phyloP scores from a whole-genome alignment of 2,329 filamentous ascomycete genomes.

The Colletotrichum theobromicola region DNA sequence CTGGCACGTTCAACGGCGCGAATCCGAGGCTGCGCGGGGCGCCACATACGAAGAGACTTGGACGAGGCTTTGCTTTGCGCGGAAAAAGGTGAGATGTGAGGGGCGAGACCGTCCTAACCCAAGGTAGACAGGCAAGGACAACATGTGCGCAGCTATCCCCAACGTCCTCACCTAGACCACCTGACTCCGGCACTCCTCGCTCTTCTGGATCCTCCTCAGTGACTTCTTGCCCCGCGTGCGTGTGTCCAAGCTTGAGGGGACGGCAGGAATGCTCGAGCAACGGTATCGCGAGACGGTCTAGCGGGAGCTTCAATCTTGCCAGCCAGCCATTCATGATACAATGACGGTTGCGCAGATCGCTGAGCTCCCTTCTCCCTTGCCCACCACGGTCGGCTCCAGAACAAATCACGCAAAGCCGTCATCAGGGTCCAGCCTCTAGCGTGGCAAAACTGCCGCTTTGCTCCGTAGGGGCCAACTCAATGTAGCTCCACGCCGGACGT shows the following conservation, averaged over 20 bases:
- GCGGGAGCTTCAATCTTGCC: background rate
- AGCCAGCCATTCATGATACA: background rate
- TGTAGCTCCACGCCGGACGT: background rate
- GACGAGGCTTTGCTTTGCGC: background rate
- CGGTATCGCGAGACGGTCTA: background rate
- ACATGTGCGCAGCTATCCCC: background rate
- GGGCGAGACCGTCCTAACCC: background rate
- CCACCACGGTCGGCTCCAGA: background rate
- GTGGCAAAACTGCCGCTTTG: background rate
- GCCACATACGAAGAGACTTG: background rate
- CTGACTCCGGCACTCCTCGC: background rate
- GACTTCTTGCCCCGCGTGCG: background rate
- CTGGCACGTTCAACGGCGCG: conserved; percentile 3
- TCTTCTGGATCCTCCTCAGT: background rate
- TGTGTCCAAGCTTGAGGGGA: background rate
- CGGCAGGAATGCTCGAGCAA: conserved; percentile 6
- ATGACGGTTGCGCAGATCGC: background rate
- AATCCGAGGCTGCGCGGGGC: background rate
- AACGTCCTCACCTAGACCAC: background rate
- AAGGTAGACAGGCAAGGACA: background rate
- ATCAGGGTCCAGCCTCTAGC: background rate
- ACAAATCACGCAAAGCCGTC: background rate
- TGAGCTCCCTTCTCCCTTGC: conserved; percentile 1
- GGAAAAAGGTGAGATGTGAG: background rate
- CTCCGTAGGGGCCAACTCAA: background rate